A percentile compares a stretch with the other conserved stretches of the same genome.
Evolutionary conservation across 768 basidiomycete genomes (phyloP).

Genomic region (Agrocybe chaxingu): DNA sequence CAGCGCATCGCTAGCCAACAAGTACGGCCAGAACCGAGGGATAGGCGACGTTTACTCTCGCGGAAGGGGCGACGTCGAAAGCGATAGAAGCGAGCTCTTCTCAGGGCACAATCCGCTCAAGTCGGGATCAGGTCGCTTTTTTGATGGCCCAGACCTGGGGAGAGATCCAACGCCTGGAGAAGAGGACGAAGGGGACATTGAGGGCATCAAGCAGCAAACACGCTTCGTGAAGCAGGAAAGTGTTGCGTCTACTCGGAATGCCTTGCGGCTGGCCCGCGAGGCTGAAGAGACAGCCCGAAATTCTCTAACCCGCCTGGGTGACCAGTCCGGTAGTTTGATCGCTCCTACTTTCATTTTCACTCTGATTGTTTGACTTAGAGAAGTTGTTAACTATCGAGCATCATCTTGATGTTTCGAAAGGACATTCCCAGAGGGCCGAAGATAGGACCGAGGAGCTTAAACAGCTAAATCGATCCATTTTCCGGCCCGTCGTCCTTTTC

Average conservation of each 20-base stretch:
- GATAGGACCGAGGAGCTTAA: conserved; percentile 94
- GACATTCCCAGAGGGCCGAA: conserved; percentile 81
- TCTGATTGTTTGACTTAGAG: conserved; percentile 40
- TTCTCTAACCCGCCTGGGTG: conserved; percentile 79
- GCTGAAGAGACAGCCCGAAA: conserved; percentile 93
- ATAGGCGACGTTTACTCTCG: conserved; percentile 66
- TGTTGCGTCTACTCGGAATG: conserved; percentile 86
- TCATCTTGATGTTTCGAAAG: conserved; percentile 89
- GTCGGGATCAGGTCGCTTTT: conserved; percentile 60
- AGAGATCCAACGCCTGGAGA: conserved; percentile 55
- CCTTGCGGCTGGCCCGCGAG: conserved; percentile 86
- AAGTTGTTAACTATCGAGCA: conserved; percentile 92
- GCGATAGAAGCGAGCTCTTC: conserved; percentile 72
- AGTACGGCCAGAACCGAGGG: conserved; percentile 48
- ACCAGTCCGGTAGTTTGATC: conserved; percentile 78
- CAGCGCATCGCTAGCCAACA: conserved; percentile 31
- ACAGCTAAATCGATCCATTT: conserved; percentile 92
- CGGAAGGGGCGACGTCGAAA: conserved; percentile 55
- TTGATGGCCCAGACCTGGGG: conserved; percentile 54
- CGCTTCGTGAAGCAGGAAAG: conserved; percentile 89
- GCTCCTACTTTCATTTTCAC: neutral
- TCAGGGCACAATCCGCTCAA: conserved; percentile 67
- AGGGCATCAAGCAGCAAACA: conserved; percentile 93
- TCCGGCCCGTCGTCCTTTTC: conserved; percentile 86
- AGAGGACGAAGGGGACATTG: conserved; percentile 84